Percentiles rank a stretch among this genome's conserved stretches.
Conservation (phyloP, 495 filamentous ascomycete species). For the Evernia prunastri region DNA sequence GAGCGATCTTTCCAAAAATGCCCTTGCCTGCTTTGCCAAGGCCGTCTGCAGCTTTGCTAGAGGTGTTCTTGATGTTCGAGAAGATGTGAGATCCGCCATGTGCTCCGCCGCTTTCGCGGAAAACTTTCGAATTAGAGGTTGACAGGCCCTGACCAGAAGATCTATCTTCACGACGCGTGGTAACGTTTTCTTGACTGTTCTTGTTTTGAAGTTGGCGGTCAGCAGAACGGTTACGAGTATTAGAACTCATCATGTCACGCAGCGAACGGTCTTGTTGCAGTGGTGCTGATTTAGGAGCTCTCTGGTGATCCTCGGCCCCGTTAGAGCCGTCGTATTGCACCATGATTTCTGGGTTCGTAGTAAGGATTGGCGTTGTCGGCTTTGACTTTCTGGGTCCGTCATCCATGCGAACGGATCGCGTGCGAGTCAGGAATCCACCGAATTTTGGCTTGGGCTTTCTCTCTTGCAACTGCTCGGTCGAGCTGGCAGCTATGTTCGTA, state of each 20-base stretch:
- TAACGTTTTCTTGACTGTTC: conserved; percentile 11
- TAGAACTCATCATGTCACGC: conserved; percentile 56
- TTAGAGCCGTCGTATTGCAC: conserved; percentile 10
- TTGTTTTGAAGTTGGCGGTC: conserved; percentile 46
- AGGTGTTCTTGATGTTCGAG: conserved; percentile 63
- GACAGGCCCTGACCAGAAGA: conserved; percentile 12
- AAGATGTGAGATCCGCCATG: conserved; percentile 59
- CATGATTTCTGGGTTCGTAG: conserved; percentile 15
- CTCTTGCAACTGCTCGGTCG: conserved; percentile 8
- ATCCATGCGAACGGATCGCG: conserved; percentile 58
- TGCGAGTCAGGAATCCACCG: conserved; percentile 55
- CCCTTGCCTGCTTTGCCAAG: conserved; percentile 69
- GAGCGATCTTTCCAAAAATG: conserved; percentile 66
- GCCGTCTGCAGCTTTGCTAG: conserved; percentile 63
- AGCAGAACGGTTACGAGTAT: conserved; percentile 53
- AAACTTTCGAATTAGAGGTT: conserved; percentile 43
- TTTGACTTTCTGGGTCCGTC: conserved; percentile 40
- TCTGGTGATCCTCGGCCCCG: conserved; percentile 20
- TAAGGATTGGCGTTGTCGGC: conserved; percentile 22
- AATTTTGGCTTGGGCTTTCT: conserved; percentile 48
- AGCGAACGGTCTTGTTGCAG: conserved; percentile 56
- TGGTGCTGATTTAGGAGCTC: conserved; percentile 51
- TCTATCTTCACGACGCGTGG: conserved; percentile 13
- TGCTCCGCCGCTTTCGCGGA: conserved; percentile 59
- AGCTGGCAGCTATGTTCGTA: conserved; percentile 10